These are phyloP conservation scores for Magnusiomyces paraingens DNA, from an alignment of 1,139 yeast species.

Conservation along the genomic window DNA sequence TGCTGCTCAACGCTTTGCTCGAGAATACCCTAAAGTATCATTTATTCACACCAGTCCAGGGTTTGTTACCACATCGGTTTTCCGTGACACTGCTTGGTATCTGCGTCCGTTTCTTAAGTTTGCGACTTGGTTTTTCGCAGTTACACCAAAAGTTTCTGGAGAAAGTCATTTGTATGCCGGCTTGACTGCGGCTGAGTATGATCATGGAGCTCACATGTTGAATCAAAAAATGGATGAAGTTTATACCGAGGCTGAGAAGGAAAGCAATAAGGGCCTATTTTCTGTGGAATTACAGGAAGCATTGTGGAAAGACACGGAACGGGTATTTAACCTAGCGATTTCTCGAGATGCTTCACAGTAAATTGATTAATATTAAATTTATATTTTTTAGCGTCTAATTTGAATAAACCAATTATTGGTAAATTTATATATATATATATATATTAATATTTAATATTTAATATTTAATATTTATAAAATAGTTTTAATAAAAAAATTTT, in stretches of 20 bases:
- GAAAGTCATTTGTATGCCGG: conserved; percentile 24
- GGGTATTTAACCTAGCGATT: not conserved
- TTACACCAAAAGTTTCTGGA: conserved; percentile 17
- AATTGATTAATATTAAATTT: too few species aligned
- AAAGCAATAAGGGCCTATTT: not conserved
- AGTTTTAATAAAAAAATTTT: too few species aligned
- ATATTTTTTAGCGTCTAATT: too few species aligned
- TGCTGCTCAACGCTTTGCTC: conserved; percentile 23
- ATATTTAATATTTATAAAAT: too few species aligned
- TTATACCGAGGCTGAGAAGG: not conserved
- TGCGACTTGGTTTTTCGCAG: not conserved
- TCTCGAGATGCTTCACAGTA: not conserved
- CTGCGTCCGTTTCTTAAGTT: not conserved
- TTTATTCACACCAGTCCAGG: conserved; percentile 31
- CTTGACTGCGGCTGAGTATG: conserved; percentile 2
- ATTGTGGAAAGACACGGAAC: not conserved
- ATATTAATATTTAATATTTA: too few species aligned
- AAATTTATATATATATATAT: too few species aligned
- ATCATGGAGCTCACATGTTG: not conserved
- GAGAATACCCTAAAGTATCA: conserved; percentile 24
- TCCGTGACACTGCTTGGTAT: not conserved
- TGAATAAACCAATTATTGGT: not conserved
- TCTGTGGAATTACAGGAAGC: not conserved
- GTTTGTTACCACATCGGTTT: conserved; percentile 23
- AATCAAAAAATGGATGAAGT: not conserved